A percentile compares a stretch with the other conserved stretches of the same genome.
phyloP scores from a whole-genome alignment of 83 land plant species.

The Larix sibirica region DNA sequence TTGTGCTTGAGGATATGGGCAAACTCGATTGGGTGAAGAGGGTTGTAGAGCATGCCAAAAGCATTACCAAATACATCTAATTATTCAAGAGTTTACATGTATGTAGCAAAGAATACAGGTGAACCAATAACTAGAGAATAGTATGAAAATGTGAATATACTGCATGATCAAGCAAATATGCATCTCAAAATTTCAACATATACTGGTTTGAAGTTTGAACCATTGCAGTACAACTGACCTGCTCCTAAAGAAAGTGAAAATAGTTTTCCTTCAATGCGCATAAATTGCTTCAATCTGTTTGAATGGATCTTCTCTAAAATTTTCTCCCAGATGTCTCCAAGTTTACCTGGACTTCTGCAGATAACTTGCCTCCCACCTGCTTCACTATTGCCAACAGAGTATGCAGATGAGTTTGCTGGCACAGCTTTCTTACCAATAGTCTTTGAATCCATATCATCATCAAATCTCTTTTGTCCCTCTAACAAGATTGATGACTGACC shows the following conservation, averaged over 20 bases:
- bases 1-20: no score
- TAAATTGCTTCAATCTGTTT: slow-evolving; percentile 37
- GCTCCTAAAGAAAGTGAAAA: slow-evolving; percentile 51
- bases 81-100: no score
- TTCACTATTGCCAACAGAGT: slow-evolving; percentile 18
- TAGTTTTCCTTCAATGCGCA: slow-evolving; percentile 55
- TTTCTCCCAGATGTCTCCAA: slow-evolving; percentile 58
- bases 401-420: neutral
- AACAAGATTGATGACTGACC: neutral
- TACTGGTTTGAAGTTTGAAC: neutral
- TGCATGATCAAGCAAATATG: neutral
- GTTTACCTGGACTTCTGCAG: slow-evolving; percentile 21
- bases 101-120: no score
- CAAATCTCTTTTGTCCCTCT: neutral
- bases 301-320: slow-evolving; percentile 43
- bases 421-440: slow-evolving; percentile 1
- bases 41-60: no score
- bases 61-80: no score
- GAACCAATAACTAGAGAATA: no score
- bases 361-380: slow-evolving; percentile 16
- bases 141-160: no score
- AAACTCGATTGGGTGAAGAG: no score
- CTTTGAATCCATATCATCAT: slow-evolving; percentile 2
- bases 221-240: slow-evolving; percentile 30
- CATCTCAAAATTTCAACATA: neutral